A percentile compares a stretch with the other conserved stretches of the same genome.
Evolutionary conservation across 768 basidiomycete genomes (phyloP).

Genomic region (Leucogyrophana mollusca): DNA sequence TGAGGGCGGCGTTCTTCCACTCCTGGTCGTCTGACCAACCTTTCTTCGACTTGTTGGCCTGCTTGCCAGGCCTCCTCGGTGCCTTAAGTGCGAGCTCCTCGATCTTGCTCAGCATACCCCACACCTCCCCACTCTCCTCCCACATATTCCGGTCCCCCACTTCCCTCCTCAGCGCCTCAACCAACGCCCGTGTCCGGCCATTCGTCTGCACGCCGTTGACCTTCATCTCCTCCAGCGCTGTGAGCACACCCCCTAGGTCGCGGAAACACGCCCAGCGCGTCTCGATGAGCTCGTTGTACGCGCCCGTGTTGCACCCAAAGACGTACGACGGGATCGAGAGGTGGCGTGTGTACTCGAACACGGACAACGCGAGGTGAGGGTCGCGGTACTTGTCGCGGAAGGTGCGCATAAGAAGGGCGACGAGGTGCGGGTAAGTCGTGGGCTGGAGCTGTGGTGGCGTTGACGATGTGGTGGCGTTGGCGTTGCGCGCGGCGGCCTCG

Average conservation of each 20-base stretch:
- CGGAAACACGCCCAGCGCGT: slow-evolving; percentile 84
- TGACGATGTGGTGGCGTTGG: slow-evolving; percentile 21
- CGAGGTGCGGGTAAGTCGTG: slow-evolving; percentile 68
- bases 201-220: slow-evolving; percentile 75
- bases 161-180: slow-evolving; percentile 63
- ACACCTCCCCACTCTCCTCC: slow-evolving; percentile 50
- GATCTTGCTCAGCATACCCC: slow-evolving; percentile 49
- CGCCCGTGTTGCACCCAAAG: slow-evolving; percentile 83
- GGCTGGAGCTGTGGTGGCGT: slow-evolving; percentile 48
- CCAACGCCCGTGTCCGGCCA: slow-evolving; percentile 54
- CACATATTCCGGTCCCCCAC: slow-evolving; percentile 54
- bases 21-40: slow-evolving; percentile 27
- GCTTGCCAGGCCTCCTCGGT: slow-evolving; percentile 9
- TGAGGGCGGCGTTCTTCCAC: slow-evolving; percentile 45
- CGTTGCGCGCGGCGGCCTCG: slow-evolving; percentile 44
- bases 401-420: slow-evolving; percentile 73
- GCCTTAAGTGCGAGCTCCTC: slow-evolving; percentile 40
- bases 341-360: slow-evolving; percentile 78
- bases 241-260: slow-evolving; percentile 75
- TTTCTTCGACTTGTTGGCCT: slow-evolving; percentile 9
- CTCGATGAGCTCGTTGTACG: slow-evolving; percentile 85
- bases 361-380: slow-evolving; percentile 76
- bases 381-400: slow-evolving; percentile 79
- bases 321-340: slow-evolving; percentile 81
- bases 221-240: slow-evolving; percentile 78